Evolutionary conservation across 352 stramenopile species (phyloP).

Genomic region (Aphanomyces cochlioides): DNA sequence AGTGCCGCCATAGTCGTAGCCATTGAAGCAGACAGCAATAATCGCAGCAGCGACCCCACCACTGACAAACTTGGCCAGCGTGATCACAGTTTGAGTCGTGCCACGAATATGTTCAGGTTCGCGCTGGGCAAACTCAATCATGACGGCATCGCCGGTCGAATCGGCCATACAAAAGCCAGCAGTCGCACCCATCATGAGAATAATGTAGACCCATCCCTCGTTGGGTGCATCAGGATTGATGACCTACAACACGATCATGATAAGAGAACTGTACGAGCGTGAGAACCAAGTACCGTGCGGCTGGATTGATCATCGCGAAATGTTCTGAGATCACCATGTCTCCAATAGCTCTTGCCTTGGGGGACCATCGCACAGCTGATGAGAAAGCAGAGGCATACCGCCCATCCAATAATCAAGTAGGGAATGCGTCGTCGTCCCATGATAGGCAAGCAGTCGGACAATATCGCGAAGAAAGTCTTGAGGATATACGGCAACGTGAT

Average conservation of each 20-base stretch:
- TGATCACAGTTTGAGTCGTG: slow-evolving; percentile 45
- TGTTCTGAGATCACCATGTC: slow-evolving; percentile 1
- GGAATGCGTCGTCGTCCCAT: slow-evolving; percentile 42
- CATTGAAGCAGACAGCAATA: slow-evolving; percentile 53
- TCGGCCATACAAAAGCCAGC: slow-evolving; percentile 51
- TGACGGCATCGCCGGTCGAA: slow-evolving; percentile 48
- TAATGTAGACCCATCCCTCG: slow-evolving; percentile 42
- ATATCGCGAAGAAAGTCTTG: slow-evolving; percentile 56
- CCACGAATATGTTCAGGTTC: slow-evolving; percentile 45
- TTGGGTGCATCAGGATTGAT: slow-evolving; percentile 42
- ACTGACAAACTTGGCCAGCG: slow-evolving; percentile 28
- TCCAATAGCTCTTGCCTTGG: slow-evolving; percentile 12
- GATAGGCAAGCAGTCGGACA: slow-evolving; percentile 53
- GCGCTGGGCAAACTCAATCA: slow-evolving; percentile 53
- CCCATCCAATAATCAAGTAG: slow-evolving; percentile 56
- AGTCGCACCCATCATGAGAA: slow-evolving; percentile 50
- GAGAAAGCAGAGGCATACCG: slow-evolving; percentile 45
- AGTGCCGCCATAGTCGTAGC: slow-evolving; percentile 44
- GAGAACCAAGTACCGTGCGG: background rate
- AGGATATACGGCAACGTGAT: slow-evolving; percentile 55
- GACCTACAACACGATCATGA: background rate
- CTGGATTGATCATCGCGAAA: background rate
- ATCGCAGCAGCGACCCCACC: slow-evolving; percentile 31
- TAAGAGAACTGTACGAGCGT: background rate
- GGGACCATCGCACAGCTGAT: slow-evolving; percentile 31